Conservation (phyloP, 345 rosid species). For the Triadica sebifera region DNA sequence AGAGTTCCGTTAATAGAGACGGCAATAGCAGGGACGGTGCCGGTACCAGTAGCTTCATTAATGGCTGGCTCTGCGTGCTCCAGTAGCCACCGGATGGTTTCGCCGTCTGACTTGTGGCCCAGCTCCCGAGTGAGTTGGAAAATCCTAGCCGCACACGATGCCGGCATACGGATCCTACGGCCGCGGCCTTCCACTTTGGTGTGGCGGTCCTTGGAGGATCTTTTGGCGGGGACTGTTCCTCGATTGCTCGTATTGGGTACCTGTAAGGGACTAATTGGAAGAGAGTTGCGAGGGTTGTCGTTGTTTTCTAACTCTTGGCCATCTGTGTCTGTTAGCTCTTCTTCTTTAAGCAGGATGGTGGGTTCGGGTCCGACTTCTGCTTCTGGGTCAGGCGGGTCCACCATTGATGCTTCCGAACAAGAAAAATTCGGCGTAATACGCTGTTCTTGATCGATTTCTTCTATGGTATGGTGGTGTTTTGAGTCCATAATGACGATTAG, state of each 20-base stretch:
- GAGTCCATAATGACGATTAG: background rate
- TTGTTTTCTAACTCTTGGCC: slow-evolving; percentile 8
- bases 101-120: slow-evolving; percentile 76
- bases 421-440: slow-evolving; percentile 28
- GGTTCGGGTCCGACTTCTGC: slow-evolving; percentile 12
- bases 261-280: slow-evolving; percentile 21
- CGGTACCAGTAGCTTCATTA: slow-evolving; percentile 67
- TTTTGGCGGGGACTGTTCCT: slow-evolving; percentile 29
- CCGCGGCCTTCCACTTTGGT: slow-evolving; percentile 91
- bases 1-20: slow-evolving; percentile 66
- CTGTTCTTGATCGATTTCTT: slow-evolving; percentile 39
- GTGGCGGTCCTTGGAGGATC: slow-evolving; percentile 68
- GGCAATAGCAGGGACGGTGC: slow-evolving; percentile 78
- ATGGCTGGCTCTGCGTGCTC: slow-evolving; percentile 75
- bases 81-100: slow-evolving; percentile 68
- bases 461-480: slow-evolving; percentile 23
- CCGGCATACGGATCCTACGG: slow-evolving; percentile 71
- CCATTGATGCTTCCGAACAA: slow-evolving; percentile 20
- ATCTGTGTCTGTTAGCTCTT: slow-evolving; percentile 32
- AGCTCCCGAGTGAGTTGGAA: slow-evolving; percentile 79
- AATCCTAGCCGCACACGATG: slow-evolving; percentile 72
- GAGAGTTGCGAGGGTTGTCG: slow-evolving; percentile 14
- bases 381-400: slow-evolving; percentile 27
- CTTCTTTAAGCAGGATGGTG: slow-evolving; percentile 37
- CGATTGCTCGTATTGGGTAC: slow-evolving; percentile 20